Evolutionary conservation across 306 rosid species (phyloP), one percentile per base, ranked within the genome.

Genomic region (Styphnolobium japonicum): DNA sequence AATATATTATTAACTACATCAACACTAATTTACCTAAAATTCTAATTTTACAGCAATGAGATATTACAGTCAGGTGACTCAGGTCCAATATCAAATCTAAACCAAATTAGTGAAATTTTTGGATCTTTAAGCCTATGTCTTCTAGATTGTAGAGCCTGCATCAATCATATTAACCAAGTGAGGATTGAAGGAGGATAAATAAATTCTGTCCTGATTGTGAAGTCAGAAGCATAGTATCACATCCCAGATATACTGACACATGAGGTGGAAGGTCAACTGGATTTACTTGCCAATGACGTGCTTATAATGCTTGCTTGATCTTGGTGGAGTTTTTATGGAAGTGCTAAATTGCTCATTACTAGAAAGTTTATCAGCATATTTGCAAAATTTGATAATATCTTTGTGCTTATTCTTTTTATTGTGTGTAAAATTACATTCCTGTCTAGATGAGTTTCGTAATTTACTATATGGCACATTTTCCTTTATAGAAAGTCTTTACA

Each of bases 181-280:
- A 62, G 23, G 25, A n/a, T n/a, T 31, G 67, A 62, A 31, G 67
- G 67, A 62, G 23, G 45, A 25, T 3, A 31, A 7, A 62, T 46
- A 33, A 62, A 62, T n/a, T 62, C 18, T 31, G 9, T 15, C 43
- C 23, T 64, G n/a, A 36, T 18, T 64, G 70, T 19, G 21, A 33
- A 31, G 25, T 62, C 40, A 10, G 19, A 57, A 62, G 67, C 25
- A 31, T 33, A n/a, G n/a, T n/a, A n/a, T n/a, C n/a, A n/a, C n/a
- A n/a, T n/a, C n/a, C n/a, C n/a, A n/a, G n/a, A n/a, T n/a, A n/a
- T n/a, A n/a, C n/a, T 10, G 71, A 10, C 66, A 14, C 15, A 40
- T 39, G 33, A 43, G 40, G 55, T 60, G 58, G 66, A 37, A 53
- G 31, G 84, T 79, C 66, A 19, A 23, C 53, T 79, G 48, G 27